phyloP scores from a whole-genome alignment of 441 rosid species.

The Codiaeum variegatum region DNA sequence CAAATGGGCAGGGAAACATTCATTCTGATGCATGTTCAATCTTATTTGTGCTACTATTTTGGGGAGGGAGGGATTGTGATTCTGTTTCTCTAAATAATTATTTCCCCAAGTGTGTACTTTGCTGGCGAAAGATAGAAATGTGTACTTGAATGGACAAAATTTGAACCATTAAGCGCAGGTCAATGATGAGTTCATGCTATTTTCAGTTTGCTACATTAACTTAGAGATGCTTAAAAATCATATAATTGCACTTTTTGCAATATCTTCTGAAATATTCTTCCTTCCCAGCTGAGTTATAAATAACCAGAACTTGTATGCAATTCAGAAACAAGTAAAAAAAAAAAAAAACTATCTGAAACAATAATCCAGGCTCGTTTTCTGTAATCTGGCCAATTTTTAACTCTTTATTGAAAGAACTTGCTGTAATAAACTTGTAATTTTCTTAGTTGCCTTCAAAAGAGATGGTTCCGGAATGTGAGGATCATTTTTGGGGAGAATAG shows the following conservation, averaged over 20 bases:
- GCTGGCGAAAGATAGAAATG: neutral
- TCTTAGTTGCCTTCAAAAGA: conserved; percentile 26
- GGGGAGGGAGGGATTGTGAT: neutral
- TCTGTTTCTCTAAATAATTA: neutral
- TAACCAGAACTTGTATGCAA: neutral
- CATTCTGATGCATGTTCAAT: neutral
- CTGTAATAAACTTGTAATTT: neutral
- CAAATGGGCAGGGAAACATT: neutral
- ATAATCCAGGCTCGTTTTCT: neutral
- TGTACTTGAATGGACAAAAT: too few species aligned
- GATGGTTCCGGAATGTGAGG: conserved; percentile 51
- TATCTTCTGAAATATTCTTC: too few species aligned
- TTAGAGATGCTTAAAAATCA: neutral
- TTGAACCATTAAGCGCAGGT: too few species aligned
- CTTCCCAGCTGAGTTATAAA: too few species aligned
- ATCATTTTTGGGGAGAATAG: conserved; percentile 61
- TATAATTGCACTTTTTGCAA: neutral
- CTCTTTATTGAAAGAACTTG: neutral
- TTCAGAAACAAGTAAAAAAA: neutral
- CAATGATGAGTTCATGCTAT: too few species aligned
- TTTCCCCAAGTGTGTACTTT: neutral
- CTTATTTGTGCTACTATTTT: neutral
- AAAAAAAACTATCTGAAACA: neutral
- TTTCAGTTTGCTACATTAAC: neutral
- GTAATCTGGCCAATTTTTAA: neutral